Conservation (phyloP, 2,329 filamentous ascomycete genomes). For the Biscogniauxia marginata region DNA sequence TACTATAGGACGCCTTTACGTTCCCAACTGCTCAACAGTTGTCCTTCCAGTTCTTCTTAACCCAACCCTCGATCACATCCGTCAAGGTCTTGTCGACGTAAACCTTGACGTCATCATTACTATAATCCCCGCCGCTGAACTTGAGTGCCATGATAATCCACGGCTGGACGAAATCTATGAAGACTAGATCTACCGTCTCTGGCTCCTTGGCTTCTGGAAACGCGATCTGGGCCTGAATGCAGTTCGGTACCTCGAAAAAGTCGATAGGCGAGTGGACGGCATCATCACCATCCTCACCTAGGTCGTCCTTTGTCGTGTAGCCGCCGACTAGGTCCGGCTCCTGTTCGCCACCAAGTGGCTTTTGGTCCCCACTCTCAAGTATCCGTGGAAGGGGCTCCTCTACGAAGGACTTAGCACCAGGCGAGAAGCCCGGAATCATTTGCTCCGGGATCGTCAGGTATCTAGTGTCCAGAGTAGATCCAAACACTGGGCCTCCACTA, state of each 20-base stretch:
- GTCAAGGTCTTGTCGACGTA: constrained; percentile 58
- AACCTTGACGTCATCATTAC: constrained; percentile 43
- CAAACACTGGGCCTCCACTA: constrained; percentile 49
- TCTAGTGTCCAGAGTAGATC: constrained; percentile 38
- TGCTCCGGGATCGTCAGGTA: constrained; percentile 53
- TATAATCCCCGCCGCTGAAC: constrained; percentile 53
- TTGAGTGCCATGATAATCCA: constrained; percentile 77
- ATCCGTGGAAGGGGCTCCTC: constrained; percentile 1
- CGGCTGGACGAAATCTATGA: constrained; percentile 85
- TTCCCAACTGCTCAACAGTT: constrained; percentile 38
- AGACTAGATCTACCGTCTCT: constrained; percentile 80
- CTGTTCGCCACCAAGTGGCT: constrained; percentile 18
- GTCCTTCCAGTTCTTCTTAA: constrained; percentile 56
- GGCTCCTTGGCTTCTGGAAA: constrained; percentile 60
- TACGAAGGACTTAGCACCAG: constrained; percentile 3
- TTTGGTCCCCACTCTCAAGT: constrained; percentile 20
- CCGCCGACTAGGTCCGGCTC: constrained; percentile 48
- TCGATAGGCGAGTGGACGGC: constrained; percentile 74
- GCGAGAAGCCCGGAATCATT: constrained; percentile 17
- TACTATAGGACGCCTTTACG: neutral
- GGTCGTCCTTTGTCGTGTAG: constrained; percentile 87
- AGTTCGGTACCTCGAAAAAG: constrained; percentile 80
- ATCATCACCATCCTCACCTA: constrained; percentile 83
- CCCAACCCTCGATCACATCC: constrained; percentile 56
- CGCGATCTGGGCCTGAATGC: constrained; percentile 66